These are phyloP conservation scores for Juncus inflexus DNA, from an alignment of 176 grass and related monocot genomes.

Conservation along the genomic window DNA sequence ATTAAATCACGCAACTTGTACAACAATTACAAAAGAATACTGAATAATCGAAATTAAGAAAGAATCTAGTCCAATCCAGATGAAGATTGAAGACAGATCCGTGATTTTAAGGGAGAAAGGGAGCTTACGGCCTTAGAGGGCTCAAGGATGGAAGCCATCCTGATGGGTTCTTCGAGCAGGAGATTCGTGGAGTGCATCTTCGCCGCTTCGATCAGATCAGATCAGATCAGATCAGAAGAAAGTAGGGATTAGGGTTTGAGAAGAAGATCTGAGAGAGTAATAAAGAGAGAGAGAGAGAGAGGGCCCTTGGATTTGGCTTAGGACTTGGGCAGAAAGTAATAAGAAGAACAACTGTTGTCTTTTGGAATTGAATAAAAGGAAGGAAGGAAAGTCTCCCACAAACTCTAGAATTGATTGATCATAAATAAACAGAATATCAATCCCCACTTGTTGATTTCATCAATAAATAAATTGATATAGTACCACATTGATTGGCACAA, in stretches of 20 bases:
- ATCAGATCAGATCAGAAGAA: neutral
- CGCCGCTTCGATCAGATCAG: neutral
- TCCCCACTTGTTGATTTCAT: no score
- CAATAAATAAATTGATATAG: no score
- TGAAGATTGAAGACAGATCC: conserved; percentile 7
- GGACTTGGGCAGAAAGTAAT: conserved; percentile 11
- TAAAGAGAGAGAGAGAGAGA: neutral
- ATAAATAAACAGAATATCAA: no score
- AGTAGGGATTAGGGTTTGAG: conserved; percentile 17
- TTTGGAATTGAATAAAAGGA: neutral
- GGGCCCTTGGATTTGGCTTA: no score
- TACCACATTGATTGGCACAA: no score
- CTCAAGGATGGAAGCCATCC: conserved; percentile 97
- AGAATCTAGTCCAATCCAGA: conserved; percentile 2
- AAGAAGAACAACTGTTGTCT: neutral
- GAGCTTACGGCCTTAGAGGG: conserved; percentile 75
- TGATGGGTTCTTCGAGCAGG: conserved; percentile 92
- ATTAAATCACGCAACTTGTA: conserved; percentile 3
- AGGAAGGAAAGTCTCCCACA: neutral
- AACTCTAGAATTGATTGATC: no score
- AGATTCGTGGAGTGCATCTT: conserved; percentile 89
- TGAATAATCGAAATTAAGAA: conserved; percentile 1
- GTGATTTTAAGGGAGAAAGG: neutral
- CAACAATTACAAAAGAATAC: neutral
- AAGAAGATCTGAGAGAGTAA: neutral